Percentiles rank a stretch among this genome's conserved stretches.
Evolutionary conservation across 2,329 filamentous ascomycete species (phyloP).

Genomic region (Lachnellula cervina): DNA sequence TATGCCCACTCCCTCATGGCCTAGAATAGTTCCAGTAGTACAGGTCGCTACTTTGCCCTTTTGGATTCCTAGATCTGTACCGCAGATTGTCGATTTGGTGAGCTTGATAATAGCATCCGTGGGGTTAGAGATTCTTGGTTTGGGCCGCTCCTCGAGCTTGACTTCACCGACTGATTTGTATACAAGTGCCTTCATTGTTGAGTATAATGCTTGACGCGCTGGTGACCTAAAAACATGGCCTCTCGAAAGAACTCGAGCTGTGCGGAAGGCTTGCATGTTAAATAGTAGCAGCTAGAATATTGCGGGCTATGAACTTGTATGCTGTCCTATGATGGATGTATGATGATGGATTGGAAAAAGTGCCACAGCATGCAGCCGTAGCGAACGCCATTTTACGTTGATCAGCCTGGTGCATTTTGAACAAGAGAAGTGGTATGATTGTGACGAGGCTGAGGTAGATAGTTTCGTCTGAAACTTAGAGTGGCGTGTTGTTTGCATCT

Average conservation of each 20-base stretch:
- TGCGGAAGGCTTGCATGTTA: constrained; percentile 8
- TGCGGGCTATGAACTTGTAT: too few species aligned
- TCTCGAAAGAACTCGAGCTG: constrained; percentile 10
- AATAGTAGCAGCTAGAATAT: neutral
- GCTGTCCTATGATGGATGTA: too few species aligned
- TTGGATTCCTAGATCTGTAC: constrained; percentile 51
- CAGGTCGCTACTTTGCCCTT: constrained; percentile 49
- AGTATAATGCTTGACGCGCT: constrained; percentile 9
- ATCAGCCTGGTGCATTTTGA: too few species aligned
- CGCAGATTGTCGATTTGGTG: constrained; percentile 47
- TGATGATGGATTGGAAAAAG: too few species aligned
- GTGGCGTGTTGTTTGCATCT: too few species aligned
- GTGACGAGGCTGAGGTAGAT: too few species aligned
- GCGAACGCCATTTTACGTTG: too few species aligned
- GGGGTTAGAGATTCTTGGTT: constrained; percentile 37
- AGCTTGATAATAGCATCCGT: constrained; percentile 47
- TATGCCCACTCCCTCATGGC: constrained; percentile 50
- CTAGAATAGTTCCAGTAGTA: constrained; percentile 42
- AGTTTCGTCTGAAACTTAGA: too few species aligned
- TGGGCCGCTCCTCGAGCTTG: constrained; percentile 48
- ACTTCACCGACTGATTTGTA: constrained; percentile 80
- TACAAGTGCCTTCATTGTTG: constrained; percentile 66
- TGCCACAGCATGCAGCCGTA: too few species aligned
- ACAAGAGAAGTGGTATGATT: too few species aligned
- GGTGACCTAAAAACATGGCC: constrained; percentile 4